Evolutionary conservation across 495 filamentous ascomycete species (phyloP), one percentile per base, ranked within the genome.

Genomic region (Staphylotrichum longicolle): DNA sequence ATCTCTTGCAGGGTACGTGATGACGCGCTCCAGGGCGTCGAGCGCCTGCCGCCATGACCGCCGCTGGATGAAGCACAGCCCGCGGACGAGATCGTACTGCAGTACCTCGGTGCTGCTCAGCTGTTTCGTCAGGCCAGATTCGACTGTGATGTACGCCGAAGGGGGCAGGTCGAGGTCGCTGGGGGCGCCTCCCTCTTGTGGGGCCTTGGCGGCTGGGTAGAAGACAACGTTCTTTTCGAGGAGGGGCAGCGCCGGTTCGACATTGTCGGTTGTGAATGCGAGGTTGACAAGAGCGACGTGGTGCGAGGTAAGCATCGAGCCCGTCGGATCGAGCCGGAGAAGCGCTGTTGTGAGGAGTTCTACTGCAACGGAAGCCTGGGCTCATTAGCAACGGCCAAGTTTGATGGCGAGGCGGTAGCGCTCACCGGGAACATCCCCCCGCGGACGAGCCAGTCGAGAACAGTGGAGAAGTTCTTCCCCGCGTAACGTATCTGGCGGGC

Each of bases 51-150:
- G 74, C 90, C 89, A 98, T 55, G 88, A 73, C 64, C 86, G 83
- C 14, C 85, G 67, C 5, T 83, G 82, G 72, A 92, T 87, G 72
- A 91, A 95, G 56, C 91, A 79, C 82, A 91, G 85, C 30, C 86
- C 93, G 51, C 88, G 84, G 52, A 88, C 79, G 4, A 94, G 72
- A 65, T 91, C 91, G 74, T 96, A 97, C 63, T 88, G 84, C 30
- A 95, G 72, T 48, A 93, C 79, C 46, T 86, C 78, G 50, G 77
- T 73, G 59, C 82, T 74, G 15, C 75, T 81, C 20, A 96, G 54
- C 37, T 78, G 78, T 0, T 72, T 65, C 9, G 86, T 85, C 50
- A 93, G 75, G 4, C 84, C 85, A 2, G 83, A 81, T 2, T 77
- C 68, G 27, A 74, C 63, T 3, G 82, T 85, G 14, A 92, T 82